Conservation (phyloP, 2,329 filamentous ascomycete species). For the Aschersonia sp. region DNA sequence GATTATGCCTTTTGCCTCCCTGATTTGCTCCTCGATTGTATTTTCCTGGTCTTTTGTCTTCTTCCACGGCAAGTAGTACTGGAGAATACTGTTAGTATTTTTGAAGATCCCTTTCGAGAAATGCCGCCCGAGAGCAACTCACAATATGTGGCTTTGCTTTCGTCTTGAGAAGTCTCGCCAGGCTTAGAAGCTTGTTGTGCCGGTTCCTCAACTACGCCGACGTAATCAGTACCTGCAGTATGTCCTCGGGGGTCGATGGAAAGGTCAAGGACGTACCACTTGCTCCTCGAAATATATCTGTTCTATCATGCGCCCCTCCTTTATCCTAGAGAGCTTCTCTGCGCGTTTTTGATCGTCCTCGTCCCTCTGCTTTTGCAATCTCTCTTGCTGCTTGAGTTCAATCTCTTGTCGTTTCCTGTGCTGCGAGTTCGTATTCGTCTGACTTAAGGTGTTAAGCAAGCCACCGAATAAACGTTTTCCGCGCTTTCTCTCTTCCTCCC, state of each 20-base stretch:
- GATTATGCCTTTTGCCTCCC: conserved; percentile 47
- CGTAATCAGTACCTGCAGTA: neutral
- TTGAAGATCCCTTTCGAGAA: neutral
- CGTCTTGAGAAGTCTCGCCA: conserved; percentile 62
- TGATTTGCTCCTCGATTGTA: conserved; percentile 54
- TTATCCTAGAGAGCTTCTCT: conserved; percentile 49
- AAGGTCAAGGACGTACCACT: conserved; percentile 34
- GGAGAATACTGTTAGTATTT: neutral
- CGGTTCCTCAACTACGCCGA: conserved; percentile 57
- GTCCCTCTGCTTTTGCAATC: conserved; percentile 55
- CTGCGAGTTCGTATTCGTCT: conserved; percentile 46
- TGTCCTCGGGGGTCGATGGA: neutral
- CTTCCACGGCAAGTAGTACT: conserved; percentile 85
- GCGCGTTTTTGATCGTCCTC: conserved; percentile 55
- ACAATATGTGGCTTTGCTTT: conserved; percentile 59
- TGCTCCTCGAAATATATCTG: conserved; percentile 64
- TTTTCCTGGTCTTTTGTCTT: conserved; percentile 54
- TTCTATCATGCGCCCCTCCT: conserved; percentile 46
- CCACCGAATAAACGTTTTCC: conserved; percentile 78
- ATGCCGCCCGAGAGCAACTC: conserved; percentile 16
- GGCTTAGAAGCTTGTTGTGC: conserved; percentile 57
- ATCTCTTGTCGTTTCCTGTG: conserved; percentile 65
- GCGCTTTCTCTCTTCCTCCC: conserved; percentile 65
- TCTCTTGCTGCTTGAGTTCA: conserved; percentile 68
- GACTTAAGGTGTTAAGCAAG: conserved; percentile 62